phyloP scores from a whole-genome alignment of 2,329 filamentous ascomycete genomes.

The Trichoderma endophyticum region DNA sequence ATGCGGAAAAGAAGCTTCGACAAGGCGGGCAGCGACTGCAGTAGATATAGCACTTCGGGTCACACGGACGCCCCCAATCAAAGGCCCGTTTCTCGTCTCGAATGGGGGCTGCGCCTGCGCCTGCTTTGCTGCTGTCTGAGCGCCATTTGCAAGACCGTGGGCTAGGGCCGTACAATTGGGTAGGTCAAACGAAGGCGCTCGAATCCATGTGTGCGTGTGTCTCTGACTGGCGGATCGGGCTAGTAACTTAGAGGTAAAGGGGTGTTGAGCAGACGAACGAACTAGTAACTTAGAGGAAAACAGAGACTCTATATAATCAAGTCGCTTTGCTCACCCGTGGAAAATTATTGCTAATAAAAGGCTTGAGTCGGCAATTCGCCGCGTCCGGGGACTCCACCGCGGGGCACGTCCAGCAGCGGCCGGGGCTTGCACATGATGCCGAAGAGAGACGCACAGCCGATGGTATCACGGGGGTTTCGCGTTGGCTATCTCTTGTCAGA shows the following conservation, averaged over 20 bases:
- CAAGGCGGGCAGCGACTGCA: slow-evolving; percentile 4
- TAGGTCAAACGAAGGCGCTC: slow-evolving; percentile 10
- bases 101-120: slow-evolving; percentile 7
- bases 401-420: slow-evolving; percentile 7
- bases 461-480: background rate
- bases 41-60: slow-evolving; percentile 5
- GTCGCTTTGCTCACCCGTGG: slow-evolving; percentile 6
- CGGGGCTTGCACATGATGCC: slow-evolving; percentile 4
- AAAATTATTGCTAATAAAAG: slow-evolving; percentile 6
- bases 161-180: slow-evolving; percentile 13
- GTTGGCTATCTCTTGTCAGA: background rate
- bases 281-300: slow-evolving; percentile 22
- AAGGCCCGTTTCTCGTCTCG: background rate
- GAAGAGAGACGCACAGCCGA: background rate
- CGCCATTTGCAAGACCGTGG: slow-evolving; percentile 6
- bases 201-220: slow-evolving; percentile 13
- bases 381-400: slow-evolving; percentile 16
- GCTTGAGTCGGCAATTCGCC: slow-evolving; percentile 18
- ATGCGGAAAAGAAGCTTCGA: background rate
- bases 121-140: slow-evolving; percentile 13
- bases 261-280: slow-evolving; percentile 13
- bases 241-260: slow-evolving; percentile 22
- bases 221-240: slow-evolving; percentile 14
- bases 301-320: slow-evolving; percentile 18
- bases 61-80: slow-evolving; percentile 9